Percentiles rank a stretch among this genome's conserved stretches.
phyloP scores from a whole-genome alignment of 2,329 filamentous ascomycete genomes.

The Trichoderma polysporum region DNA sequence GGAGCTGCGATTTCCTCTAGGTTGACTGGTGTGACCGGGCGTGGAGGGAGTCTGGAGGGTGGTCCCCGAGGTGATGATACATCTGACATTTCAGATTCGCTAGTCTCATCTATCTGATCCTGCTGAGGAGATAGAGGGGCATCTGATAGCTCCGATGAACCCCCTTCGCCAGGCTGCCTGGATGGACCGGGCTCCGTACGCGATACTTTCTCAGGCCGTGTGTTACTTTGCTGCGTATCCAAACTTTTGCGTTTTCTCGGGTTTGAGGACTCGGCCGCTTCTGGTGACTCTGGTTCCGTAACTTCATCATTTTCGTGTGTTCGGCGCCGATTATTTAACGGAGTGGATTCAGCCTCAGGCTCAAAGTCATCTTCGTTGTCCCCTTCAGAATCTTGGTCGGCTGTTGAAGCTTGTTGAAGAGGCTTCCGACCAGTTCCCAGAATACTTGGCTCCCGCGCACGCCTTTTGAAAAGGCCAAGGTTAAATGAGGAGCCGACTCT shows the following conservation, averaged over 20 bases:
- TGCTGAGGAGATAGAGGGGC: constrained; percentile 30
- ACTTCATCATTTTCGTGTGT: constrained; percentile 33
- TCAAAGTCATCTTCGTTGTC: constrained; percentile 52
- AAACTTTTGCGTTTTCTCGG: constrained; percentile 59
- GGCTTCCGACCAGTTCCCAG: constrained; percentile 52
- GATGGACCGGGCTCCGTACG: constrained; percentile 31
- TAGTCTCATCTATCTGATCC: constrained; percentile 28
- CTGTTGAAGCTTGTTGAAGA: constrained; percentile 34
- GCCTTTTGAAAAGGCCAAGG: constrained; percentile 57
- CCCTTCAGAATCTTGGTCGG: constrained; percentile 34
- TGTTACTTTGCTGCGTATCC: constrained; percentile 42
- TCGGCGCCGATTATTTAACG: constrained; percentile 49
- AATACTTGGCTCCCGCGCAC: constrained; percentile 61
- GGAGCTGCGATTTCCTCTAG: constrained; percentile 54
- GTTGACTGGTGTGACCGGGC: constrained; percentile 45
- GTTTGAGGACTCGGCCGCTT: constrained; percentile 32
- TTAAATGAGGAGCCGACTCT: constrained; percentile 53
- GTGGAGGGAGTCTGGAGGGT: constrained; percentile 28
- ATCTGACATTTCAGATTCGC: constrained; percentile 41
- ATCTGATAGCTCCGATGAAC: constrained; percentile 36
- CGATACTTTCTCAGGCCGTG: constrained; percentile 38
- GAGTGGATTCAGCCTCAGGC: constrained; percentile 69
- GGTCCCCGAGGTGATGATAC: constrained; percentile 37
- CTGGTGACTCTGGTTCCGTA: constrained; percentile 27
- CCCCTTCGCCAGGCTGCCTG: constrained; percentile 25